Conservation (phyloP, 2,329 filamentous ascomycete species). For the Xylariaceae sp. region DNA sequence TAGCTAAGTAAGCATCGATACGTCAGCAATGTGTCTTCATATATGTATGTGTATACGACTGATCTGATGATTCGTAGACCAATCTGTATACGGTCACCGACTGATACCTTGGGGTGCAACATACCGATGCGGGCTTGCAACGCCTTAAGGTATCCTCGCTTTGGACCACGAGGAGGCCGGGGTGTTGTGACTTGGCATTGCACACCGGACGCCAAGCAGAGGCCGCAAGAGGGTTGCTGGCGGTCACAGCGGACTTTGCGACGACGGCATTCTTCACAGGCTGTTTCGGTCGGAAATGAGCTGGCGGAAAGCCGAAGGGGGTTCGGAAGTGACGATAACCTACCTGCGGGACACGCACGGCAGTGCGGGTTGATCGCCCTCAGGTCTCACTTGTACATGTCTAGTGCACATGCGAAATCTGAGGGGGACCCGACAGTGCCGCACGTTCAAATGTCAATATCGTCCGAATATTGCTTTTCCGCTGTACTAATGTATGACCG, state of each 20-base stretch:
- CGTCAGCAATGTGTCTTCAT: background rate
- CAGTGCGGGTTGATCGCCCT: conserved; percentile 9
- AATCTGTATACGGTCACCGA: background rate
- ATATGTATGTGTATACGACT: background rate
- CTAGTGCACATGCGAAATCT: conserved; percentile 4
- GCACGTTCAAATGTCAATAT: conserved; percentile 1
- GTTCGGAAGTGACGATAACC: conserved; percentile 1
- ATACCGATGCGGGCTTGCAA: conserved; percentile 30
- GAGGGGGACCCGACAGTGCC: conserved; percentile 11
- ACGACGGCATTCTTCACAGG: conserved; percentile 27
- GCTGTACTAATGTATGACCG: background rate
- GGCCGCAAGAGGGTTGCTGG: conserved; percentile 23
- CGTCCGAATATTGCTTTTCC: background rate
- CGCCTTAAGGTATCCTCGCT: conserved; percentile 29
- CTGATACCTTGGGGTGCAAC: conserved; percentile 1
- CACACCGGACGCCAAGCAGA: conserved; percentile 21
- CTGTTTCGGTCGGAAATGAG: conserved; percentile 8
- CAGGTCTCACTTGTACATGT: conserved; percentile 15
- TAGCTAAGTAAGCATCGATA: conserved; percentile 8
- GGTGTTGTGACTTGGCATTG: conserved; percentile 25
- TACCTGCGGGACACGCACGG: conserved; percentile 8
- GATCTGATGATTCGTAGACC: background rate
- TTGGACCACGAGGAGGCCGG: conserved; percentile 24
- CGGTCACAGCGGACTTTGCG: conserved; percentile 27
- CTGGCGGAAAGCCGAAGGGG: background rate